phyloP scores from a whole-genome alignment of 2,329 filamentous ascomycete genomes.

The Clonostachys rosea region DNA sequence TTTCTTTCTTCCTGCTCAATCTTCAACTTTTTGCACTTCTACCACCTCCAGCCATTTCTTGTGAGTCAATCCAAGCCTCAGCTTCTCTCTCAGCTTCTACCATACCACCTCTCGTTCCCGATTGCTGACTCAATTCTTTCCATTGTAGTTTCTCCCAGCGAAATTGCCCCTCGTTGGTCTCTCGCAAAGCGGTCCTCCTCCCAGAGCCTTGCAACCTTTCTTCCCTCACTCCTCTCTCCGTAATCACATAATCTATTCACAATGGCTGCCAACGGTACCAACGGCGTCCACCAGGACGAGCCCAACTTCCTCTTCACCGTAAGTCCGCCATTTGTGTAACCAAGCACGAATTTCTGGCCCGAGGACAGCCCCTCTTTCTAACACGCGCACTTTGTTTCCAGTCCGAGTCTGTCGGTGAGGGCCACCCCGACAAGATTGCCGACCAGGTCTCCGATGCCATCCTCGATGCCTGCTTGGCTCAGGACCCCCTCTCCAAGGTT shows the following conservation, averaged over 20 bases:
- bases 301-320: conserved; percentile 83
- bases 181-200: background rate
- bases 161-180: too few species aligned
- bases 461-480: conserved; percentile 92
- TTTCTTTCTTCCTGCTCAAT: background rate
- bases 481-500: conserved; percentile 97
- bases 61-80: background rate
- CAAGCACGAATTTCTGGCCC: background rate
- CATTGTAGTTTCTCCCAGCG: background rate
- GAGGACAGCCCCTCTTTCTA: conserved; percentile 1
- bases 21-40: background rate
- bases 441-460: conserved; percentile 98
- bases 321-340: conserved; percentile 17
- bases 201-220: conserved; percentile 1
- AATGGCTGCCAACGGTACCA: conserved; percentile 48
- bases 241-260: conserved; percentile 23
- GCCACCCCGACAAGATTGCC: conserved; percentile 94
- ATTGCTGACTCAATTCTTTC: conserved; percentile 10
- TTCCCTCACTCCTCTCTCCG: background rate
- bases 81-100: background rate
- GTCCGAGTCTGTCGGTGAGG: conserved; percentile 87
- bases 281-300: conserved; percentile 39
- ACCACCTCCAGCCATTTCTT: background rate
- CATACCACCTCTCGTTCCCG: background rate
- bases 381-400: conserved; percentile 16